Evolutionary conservation across 441 rosid species (phyloP).

Genomic region (Aleurites moluccanus): DNA sequence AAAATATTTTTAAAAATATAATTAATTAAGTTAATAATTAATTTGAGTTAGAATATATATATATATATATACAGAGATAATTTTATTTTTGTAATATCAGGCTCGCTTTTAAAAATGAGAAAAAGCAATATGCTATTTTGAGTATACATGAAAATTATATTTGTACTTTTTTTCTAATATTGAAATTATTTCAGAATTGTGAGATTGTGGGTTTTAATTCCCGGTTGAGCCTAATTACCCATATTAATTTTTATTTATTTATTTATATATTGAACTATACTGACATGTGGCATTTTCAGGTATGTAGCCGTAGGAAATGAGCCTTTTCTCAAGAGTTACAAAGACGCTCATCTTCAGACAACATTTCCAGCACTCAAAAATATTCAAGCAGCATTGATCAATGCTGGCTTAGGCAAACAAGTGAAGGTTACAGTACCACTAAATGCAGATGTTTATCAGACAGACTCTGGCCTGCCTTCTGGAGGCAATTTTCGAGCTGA

Average conservation of each 20-base stretch:
- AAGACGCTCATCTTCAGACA: conserved; percentile 44
- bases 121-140: too few relatives aligned
- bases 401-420: conserved; percentile 64
- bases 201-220: too few relatives aligned
- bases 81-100: too few relatives aligned
- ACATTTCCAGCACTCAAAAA: conserved; percentile 75
- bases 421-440: conserved; percentile 75
- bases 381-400: conserved; percentile 72
- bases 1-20: too few relatives aligned
- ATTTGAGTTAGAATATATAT: too few relatives aligned
- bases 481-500: conserved; percentile 69
- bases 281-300: conserved; percentile 30
- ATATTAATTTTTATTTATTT: neutral
- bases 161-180: too few relatives aligned
- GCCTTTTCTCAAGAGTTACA: conserved; percentile 65
- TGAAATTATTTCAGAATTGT: too few relatives aligned
- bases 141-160: too few relatives aligned
- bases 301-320: conserved; percentile 78
- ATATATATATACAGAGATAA: too few relatives aligned
- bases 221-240: too few relatives aligned
- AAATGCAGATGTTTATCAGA: conserved; percentile 69
- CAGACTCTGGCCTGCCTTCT: conserved; percentile 56
- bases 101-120: too few relatives aligned
- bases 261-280: neutral
- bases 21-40: too few relatives aligned